Percentiles rank a stretch among this genome's conserved stretches.
Conservation (phyloP, 176 grass and related monocot genomes). For the Zea mays region Zm-B73-REFERENCE-NAM-5.0 NC_050100.1:195416501-195417000, state of each 20-base stretch:
- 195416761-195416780: neutral
- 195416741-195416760: neutral
- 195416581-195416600: neutral
- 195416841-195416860: neutral
- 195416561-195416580: constrained; percentile 32
- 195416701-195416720: neutral
- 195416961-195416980: neutral
- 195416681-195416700: constrained; percentile 51
- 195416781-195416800: neutral
- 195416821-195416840: constrained; percentile 43
- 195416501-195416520: constrained; percentile 5
- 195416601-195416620: neutral
- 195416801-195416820: neutral
- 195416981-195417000: neutral
- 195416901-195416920: neutral
- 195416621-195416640: constrained; percentile 24
- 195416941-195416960: neutral
- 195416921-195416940: neutral
- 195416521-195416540: constrained; percentile 30
- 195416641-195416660: constrained; percentile 16
- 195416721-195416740: neutral
- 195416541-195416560: neutral
- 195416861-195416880: neutral
- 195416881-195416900: neutral
- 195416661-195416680: constrained; percentile 60